Base-by-base conservation (phyloP, 495 filamentous ascomycete species). In the Lentithecium fluviatile region DNA sequence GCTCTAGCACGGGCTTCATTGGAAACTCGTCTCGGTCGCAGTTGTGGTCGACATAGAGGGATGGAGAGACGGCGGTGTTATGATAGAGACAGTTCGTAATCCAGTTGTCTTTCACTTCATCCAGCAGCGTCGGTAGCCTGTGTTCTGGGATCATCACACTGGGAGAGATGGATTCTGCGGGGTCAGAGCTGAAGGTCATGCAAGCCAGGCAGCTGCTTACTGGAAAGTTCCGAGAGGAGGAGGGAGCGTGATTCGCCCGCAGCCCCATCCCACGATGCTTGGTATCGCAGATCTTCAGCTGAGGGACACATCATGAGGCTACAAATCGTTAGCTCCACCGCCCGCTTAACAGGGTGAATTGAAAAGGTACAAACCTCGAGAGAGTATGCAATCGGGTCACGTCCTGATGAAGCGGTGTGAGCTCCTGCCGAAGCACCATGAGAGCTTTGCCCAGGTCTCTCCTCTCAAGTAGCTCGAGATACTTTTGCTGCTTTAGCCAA, bases 91-190 rank as follows among this genome's bases (percentile, higher is more conserved):
- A 99, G 38, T 83, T 80, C 48, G 83, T 81, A 45, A 97, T 88
- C 74, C 96, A 93, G 53, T 78, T 82, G 48, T 84, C 77, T 69
- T 97, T 96, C 25, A 95, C 83, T 56, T 93, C 83, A 48, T 89
- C 79, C 49, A 99, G 75, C n/a, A 99, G 74, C 24, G 83, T 77
- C 7, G 89, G 90, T n/a, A 99, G 78, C 12, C 94, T 88, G 72
- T 95, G 90, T 65, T 95, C 89, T 5, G 94, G 95, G 49, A 99
- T 89, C 95, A 99, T 97, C 23, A 96, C 88, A n/a, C 90, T 91
- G 1, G 94, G 94, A 3, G 95, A 95, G 58, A 99, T 95, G 32
- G 83, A 96, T 77, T 81, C 90, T 95, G 56, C 12, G 23, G 23
- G 12, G 17, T 69, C 34, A 58, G 56, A 52, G 19, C 12, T 52